A percentile compares a stretch with the other conserved stretches of the same genome.
These are phyloP conservation scores for Alternaria gaisen DNA, from an alignment of 2,329 filamentous ascomycete species.

Conservation along the genomic window DNA sequence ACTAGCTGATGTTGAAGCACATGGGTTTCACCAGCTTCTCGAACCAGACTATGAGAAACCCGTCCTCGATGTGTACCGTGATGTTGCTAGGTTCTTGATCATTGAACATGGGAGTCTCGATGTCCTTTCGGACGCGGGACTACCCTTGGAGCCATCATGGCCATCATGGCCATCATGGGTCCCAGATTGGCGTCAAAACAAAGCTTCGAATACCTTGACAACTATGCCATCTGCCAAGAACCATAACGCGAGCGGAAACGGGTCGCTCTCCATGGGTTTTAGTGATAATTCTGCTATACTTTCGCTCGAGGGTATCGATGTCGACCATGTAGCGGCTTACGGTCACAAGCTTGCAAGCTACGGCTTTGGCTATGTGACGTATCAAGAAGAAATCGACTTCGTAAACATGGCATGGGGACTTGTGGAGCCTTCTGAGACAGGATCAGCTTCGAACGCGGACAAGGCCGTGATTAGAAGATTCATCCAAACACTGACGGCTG, in stretches of 20 bases:
- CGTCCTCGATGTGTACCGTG: slow-evolving; percentile 2
- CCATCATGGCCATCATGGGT: no score
- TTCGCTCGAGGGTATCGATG: background rate
- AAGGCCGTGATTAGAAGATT: no score
- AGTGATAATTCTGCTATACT: background rate
- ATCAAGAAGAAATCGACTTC: slow-evolving; percentile 8
- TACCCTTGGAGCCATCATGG: no score
- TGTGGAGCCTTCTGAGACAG: background rate
- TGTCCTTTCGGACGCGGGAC: no score
- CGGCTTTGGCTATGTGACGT: slow-evolving; percentile 8
- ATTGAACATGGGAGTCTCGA: background rate
- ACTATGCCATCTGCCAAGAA: no score
- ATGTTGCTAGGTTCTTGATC: slow-evolving; percentile 2
- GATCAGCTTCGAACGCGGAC: no score
- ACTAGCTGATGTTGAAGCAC: background rate
- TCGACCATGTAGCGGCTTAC: slow-evolving; percentile 1
- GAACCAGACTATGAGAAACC: slow-evolving; percentile 1
- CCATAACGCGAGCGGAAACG: no score
- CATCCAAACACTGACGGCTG: no score
- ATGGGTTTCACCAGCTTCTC: background rate
- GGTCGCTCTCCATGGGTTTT: background rate
- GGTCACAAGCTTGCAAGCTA: slow-evolving; percentile 5
- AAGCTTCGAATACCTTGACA: no score
- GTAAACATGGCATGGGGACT: slow-evolving; percentile 3
- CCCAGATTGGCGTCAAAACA: no score